Base-by-base conservation (phyloP, 2,329 filamentous ascomycete species). In the Akanthomyces uredinophilus region DNA sequence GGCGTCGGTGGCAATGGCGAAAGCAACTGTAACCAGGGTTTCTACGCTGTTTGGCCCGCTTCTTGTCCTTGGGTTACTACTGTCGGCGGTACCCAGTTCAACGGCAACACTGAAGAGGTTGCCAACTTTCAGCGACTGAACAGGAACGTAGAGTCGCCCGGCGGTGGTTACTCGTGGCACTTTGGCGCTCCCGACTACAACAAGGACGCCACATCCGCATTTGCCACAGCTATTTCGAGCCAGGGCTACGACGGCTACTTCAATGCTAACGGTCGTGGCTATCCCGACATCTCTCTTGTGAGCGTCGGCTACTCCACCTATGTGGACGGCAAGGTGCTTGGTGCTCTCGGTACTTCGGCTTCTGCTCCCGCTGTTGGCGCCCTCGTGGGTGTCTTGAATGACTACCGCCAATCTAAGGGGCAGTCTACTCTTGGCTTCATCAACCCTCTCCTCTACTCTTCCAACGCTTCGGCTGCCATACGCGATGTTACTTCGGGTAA, bases 61-160 rank as follows among this genome's bases (percentile, higher is more conserved):
- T 65, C 29, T 77, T 83, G 68, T 77, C 66, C 81, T 72, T 24
- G 78, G 66, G 70, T 84, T 22, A 83, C 80, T 0, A 75, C 78
- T 4, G 81, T 84, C 1, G 82, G 82, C 24, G 82, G 80, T 11
- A 84, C 82, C 16, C 39, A 61, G 43, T 50, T 61, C 32, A 55
- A 27, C 11, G 22, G 44, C 20, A 11, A 43, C 20, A 5, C 18
- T 5, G 59, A 61, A 14, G 43, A 39, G 14, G 59, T 54, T 14
- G 59, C 51, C 43, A 29, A 61, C 41, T 60, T 60, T n/a, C 13
- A 49, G 10, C 16, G 5, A 1, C 32, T 49, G 29, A 58, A 58
- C 55, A 50, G 29, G 3, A 50, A 39, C 2, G 16, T 44, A 44
- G 29, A 29, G n/a, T 50, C 55, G 13, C 43, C 55, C 14, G 55